Base-by-base conservation (phyloP, 495 filamentous ascomycete species). In the Bombardia bombarda region DNA sequence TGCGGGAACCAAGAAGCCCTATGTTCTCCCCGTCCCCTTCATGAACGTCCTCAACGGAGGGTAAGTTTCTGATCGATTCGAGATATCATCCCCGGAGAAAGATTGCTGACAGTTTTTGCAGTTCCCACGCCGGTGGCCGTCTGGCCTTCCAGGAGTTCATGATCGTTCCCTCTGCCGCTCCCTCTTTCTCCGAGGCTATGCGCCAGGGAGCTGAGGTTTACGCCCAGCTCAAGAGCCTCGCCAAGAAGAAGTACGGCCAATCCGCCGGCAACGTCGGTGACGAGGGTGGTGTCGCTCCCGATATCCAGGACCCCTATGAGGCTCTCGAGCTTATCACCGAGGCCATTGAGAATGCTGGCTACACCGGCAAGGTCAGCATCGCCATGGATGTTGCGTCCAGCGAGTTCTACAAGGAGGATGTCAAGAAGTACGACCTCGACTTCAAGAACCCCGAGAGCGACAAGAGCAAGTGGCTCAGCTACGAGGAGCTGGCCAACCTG, bases 111-210 rank as follows among this genome's bases (percentile, higher is more conserved):
- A n/a, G 16, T 12, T 13, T 16, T 17, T 22, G 34, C 46, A 77
- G 75, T 50, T 97, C 90, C 58, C 93, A 99, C 75, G 93, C 93
- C 51, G 93, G 93, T 78, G 93, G 93, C 58, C 87, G 92, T 66
- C 76, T 99, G 44, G 93, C 93, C 49, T 99, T 99, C 84, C 93
- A 99, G 72, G 93, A 99, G 70, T 99, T 99, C 82, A 99, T 99
- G 93, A 95, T 99, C 57, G 93, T 97, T 37, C 93, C 93, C 46
- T 81, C 76, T 39, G 60, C 66, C 39, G 90, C 90, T 51, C 80
- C 86, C 44, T 78, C 85, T 44, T 98, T 98, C 79, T 80, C 82
- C 54, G 90, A 98, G 79, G 90, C 82, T 63, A 82, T 98, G 75
- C 88, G 90, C 62, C 86, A 92, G 72, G 90, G 90, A 55, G 71